Conservation (phyloP, 257 asterid species). For the Ophiorrhiza pumila region DNA sequence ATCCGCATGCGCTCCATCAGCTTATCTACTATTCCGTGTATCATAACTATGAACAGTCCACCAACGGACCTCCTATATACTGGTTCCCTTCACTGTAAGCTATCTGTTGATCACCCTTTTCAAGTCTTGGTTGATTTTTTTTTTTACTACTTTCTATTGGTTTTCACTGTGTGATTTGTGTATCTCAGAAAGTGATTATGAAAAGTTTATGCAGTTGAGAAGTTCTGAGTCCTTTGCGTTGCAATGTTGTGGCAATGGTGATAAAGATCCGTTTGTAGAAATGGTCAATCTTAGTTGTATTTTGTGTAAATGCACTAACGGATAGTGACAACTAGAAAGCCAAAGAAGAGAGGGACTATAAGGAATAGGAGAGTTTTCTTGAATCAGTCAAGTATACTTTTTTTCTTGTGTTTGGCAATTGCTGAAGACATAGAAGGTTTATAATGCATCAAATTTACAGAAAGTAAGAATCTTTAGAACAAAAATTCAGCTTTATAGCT, state of each 20-base stretch:
- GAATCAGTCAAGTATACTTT: neutral
- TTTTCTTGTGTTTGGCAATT: neutral
- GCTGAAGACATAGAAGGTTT: too few relatives aligned
- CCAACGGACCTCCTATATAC: conserved; percentile 67
- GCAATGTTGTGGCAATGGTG: neutral
- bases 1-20: conserved; percentile 70
- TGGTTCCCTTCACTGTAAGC: conserved; percentile 88
- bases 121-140: neutral
- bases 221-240: neutral
- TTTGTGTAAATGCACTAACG: neutral
- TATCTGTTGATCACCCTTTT: neutral
- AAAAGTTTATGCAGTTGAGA: neutral
- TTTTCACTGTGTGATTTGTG: too few relatives aligned
- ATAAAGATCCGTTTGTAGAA: neutral
- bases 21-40: conserved; percentile 67
- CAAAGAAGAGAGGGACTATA: neutral
- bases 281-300: neutral
- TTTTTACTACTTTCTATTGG: neutral
- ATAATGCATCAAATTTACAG: neutral
- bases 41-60: conserved; percentile 40
- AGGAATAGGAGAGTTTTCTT: neutral
- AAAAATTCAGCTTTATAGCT: too few relatives aligned
- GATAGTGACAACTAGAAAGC: neutral
- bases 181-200: neutral
- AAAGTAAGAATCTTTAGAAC: neutral